Conservation (phyloP, 2,329 filamentous ascomycete genomes). For the Botrytis byssoidea region DNA sequence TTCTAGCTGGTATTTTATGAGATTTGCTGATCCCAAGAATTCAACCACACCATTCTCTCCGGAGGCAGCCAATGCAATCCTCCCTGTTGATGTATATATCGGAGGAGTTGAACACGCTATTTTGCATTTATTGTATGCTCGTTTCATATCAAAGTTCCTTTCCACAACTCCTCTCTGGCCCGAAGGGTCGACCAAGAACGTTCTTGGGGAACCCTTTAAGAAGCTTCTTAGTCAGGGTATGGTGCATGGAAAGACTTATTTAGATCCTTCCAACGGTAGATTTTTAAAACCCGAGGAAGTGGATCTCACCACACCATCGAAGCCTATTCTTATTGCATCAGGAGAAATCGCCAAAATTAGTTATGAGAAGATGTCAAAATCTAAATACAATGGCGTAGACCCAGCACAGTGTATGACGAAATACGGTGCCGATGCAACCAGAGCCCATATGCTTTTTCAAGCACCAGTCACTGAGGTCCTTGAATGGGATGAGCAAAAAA, state of each 20-base stretch:
- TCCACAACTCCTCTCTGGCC: constrained; percentile 54
- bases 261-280: constrained; percentile 69
- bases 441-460: constrained; percentile 86
- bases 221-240: constrained; percentile 86
- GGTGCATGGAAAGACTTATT: constrained; percentile 85
- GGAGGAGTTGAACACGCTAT: constrained; percentile 91
- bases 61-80: constrained; percentile 51
- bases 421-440: constrained; percentile 79
- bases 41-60: constrained; percentile 58
- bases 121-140: constrained; percentile 81
- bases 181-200: constrained; percentile 41
- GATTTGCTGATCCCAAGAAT: constrained; percentile 73
- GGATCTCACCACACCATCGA: constrained; percentile 55
- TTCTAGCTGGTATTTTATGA: constrained; percentile 90
- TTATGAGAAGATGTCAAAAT: constrained; percentile 94
- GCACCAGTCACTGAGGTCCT: constrained; percentile 80
- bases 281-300: constrained; percentile 78
- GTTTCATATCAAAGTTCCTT: constrained; percentile 88
- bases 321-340: constrained; percentile 61
- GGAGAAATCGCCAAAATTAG: constrained; percentile 59
- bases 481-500: constrained; percentile 84
- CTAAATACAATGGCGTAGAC: constrained; percentile 88
- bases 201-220: constrained; percentile 71
- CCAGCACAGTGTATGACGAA: constrained; percentile 68
- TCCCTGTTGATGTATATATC: constrained; percentile 85